Percentiles rank a stretch among this genome's conserved stretches.
These are phyloP conservation scores for Citrus cavaleriei DNA, from an alignment of 345 rosid species.

Conservation along the genomic window DNA sequence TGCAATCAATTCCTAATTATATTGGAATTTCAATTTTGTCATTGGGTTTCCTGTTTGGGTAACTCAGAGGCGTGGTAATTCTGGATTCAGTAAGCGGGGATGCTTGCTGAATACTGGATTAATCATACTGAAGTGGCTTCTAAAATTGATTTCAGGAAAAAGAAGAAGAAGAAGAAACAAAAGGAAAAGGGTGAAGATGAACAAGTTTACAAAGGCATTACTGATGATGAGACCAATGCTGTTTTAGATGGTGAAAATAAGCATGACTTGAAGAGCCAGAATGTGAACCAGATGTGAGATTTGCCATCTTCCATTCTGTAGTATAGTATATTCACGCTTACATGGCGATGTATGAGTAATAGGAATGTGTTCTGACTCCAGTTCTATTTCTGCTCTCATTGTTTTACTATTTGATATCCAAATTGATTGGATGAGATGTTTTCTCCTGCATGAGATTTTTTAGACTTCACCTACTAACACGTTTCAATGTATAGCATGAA, in stretches of 20 bases:
- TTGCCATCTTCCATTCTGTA: neutral
- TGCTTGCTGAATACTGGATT: neutral
- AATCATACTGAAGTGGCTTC: constrained; percentile 14
- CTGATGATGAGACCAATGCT: constrained; percentile 11
- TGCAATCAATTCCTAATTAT: neutral
- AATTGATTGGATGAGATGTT: neutral
- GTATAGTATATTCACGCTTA: neutral
- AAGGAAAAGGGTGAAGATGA: constrained; percentile 36
- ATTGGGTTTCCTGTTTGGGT: neutral
- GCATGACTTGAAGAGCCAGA: constrained; percentile 32
- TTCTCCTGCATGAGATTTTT: neutral
- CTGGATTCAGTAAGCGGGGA: neutral
- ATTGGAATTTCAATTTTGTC: neutral
- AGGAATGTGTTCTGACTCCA: neutral
- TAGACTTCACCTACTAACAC: neutral
- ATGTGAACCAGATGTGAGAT: constrained; percentile 41
- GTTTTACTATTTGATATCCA: neutral
- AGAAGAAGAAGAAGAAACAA: constrained; percentile 65
- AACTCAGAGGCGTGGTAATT: neutral
- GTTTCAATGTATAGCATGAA: neutral
- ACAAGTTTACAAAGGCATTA: constrained; percentile 20
- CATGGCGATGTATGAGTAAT: neutral
- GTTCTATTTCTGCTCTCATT: neutral
- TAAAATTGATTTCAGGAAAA: constrained; percentile 41
- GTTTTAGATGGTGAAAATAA: constrained; percentile 21